Conservation (phyloP, 2,329 filamentous ascomycete species). For the Tolypocladium guangdongense region DNA sequence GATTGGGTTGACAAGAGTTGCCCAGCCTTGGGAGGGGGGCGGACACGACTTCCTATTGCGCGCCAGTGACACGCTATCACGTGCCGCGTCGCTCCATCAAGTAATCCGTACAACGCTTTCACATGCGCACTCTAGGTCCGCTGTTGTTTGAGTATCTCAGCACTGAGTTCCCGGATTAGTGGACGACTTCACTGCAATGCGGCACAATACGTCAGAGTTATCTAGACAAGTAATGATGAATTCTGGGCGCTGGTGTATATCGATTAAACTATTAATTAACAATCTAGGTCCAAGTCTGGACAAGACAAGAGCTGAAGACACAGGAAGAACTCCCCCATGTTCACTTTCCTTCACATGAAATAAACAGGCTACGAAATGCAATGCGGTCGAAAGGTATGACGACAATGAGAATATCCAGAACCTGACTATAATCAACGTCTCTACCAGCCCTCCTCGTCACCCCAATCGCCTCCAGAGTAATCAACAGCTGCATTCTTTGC, state of each 20-base stretch:
- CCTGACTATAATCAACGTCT: background rate
- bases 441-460: conserved; percentile 6
- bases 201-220: background rate
- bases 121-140: background rate
- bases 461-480: conserved; percentile 19
- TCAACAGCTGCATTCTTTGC: conserved; percentile 12
- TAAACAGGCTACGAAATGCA: background rate
- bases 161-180: background rate
- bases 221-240: too few relatives aligned
- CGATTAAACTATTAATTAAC: background rate
- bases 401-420: background rate
- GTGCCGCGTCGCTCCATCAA: conserved; percentile 7
- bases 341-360: background rate
- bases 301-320: too few relatives aligned
- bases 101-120: background rate
- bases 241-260: background rate
- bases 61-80: conserved; percentile 17
- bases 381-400: background rate
- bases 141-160: background rate
- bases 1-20: background rate
- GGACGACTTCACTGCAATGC: background rate
- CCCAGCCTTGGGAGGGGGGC: background rate
- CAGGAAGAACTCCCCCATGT: too few relatives aligned
- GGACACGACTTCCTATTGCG: conserved; percentile 1
- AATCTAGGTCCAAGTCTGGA: background rate